These are phyloP conservation scores for Ascoidea tarda DNA, from an alignment of 805 yeast genomes.

Conservation along the genomic window DNA sequence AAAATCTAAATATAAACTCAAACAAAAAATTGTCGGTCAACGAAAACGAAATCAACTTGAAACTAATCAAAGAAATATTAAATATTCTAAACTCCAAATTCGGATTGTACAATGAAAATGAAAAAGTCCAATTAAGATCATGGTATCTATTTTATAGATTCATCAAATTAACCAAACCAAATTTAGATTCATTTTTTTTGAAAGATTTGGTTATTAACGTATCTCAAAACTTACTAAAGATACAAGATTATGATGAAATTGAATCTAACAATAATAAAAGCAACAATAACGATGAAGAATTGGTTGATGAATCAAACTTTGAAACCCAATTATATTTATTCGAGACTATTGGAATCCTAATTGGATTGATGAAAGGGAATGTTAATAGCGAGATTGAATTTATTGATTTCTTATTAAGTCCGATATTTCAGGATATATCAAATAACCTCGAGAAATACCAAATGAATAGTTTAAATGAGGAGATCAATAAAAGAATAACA, in stretches of 20 bases:
- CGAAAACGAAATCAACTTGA: conserved; percentile 34
- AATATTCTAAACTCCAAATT: conserved; percentile 67
- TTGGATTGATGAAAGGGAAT: conserved; percentile 32
- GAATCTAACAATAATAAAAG: conserved; percentile 14
- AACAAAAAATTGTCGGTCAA: conserved; percentile 16
- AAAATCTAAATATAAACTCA: background rate
- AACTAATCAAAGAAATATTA: conserved; percentile 31
- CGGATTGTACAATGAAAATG: conserved; percentile 67
- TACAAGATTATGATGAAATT: conserved; percentile 35
- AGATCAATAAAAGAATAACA: conserved; percentile 28
- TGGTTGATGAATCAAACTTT: conserved; percentile 39
- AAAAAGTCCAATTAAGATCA: conserved; percentile 66
- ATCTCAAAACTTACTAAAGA: conserved; percentile 41
- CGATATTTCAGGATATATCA: conserved; percentile 62
- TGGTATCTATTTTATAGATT: conserved; percentile 87
- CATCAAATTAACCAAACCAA: conserved; percentile 61
- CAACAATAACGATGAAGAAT: conserved; percentile 22
- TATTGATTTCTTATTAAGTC: conserved; percentile 56
- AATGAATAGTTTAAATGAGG: conserved; percentile 14
- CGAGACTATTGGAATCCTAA: conserved; percentile 74
- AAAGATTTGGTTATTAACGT: conserved; percentile 47
- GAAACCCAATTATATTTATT: conserved; percentile 71
- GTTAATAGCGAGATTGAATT: conserved; percentile 25
- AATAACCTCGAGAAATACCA: conserved; percentile 36
- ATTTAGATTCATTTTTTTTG: conserved; percentile 32